Base-by-base conservation (phyloP, 2,329 filamentous ascomycete species). In the Trichoderma cornu-damae region DNA sequence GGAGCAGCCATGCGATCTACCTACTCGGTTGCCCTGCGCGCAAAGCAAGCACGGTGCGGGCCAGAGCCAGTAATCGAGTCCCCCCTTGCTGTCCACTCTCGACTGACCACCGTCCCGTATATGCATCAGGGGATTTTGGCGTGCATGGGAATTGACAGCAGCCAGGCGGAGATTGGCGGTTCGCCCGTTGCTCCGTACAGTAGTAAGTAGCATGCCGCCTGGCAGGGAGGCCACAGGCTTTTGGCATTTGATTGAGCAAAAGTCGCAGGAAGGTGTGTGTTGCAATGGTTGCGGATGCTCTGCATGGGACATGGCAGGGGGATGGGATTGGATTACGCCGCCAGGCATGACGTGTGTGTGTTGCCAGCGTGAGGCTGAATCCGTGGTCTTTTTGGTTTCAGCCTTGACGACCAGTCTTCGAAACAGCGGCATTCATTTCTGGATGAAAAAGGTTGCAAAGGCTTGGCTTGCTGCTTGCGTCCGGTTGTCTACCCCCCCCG, bases 281-380 rank as follows among this genome's bases (percentile, higher is more conserved):
- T 44, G 47, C 55, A 44, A 46, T 28, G 40, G 48, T n/a, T 44
- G 53, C 35, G 44, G 53, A 56, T 49, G 43, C 43, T 52, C 47
- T 58, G 55, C 55, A 52, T 58, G n/a, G 26, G 47, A 58, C 48
- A 34, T 28, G 40, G 48, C 48, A 50, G 48, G 46, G 40, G 42
- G 18, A 50, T 40, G 37, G 40, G 42, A 20, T 46, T 9, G 42
- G 40, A 51, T 52, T 58, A 44, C 34, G 32, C 48, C 55, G 47
- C 48, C 34, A 37, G 22, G 6, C 30, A 14, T 16, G n/a, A n/a
- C n/a, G n/a, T n/a, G n/a, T n/a, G n/a, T 35, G n/a, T 26, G 20
- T 22, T 52, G 55, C 16, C 26, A 57, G 42, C 30, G 55, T 52
- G 48, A 58, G 55, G 55, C 55, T 58, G 55, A 58, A 52, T 40